A percentile compares a stretch with the other conserved stretches of the same genome.
Conservation (phyloP, 2,329 filamentous ascomycete species). For the Epichloe baconii region DNA sequence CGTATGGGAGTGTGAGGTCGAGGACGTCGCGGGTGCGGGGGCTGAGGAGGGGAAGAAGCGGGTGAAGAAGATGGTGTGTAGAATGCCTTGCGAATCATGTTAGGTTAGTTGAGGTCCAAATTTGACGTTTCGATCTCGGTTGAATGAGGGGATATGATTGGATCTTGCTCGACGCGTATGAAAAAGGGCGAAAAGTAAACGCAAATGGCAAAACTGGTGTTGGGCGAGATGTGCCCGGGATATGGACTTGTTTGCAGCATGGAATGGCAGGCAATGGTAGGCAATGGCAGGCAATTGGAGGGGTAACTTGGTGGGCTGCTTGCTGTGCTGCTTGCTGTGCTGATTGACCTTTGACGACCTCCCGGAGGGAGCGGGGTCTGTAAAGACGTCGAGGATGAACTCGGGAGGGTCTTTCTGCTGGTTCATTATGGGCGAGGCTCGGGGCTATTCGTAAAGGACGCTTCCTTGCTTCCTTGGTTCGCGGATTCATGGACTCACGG, state of each 20-base stretch:
- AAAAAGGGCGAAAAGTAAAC: no score
- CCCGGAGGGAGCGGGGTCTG: conserved; percentile 77
- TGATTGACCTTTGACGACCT: conserved; percentile 72
- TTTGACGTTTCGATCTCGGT: neutral
- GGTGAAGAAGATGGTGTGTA: conserved; percentile 98
- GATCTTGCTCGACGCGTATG: no score
- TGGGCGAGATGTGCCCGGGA: neutral
- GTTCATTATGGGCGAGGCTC: conserved; percentile 19
- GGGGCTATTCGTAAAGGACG: no score
- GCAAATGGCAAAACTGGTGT: neutral
- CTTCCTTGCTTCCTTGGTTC: no score
- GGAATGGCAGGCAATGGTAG: no score
- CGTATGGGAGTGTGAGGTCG: conserved; percentile 77
- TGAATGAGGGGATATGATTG: no score
- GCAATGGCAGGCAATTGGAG: neutral
- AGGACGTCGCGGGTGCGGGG: conserved; percentile 80
- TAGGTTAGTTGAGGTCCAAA: no score
- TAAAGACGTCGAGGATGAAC: conserved; percentile 87
- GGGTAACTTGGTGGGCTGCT: neutral
- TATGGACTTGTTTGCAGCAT: no score
- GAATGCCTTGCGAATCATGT: conserved; percentile 47
- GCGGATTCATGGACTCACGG: neutral
- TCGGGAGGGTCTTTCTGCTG: conserved; percentile 54
- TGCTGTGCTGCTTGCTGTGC: conserved; percentile 6
- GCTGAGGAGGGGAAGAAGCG: conserved; percentile 83